phyloP scores from a whole-genome alignment of 106 monocot genomes.

The Phalaenopsis equestris region DNA sequence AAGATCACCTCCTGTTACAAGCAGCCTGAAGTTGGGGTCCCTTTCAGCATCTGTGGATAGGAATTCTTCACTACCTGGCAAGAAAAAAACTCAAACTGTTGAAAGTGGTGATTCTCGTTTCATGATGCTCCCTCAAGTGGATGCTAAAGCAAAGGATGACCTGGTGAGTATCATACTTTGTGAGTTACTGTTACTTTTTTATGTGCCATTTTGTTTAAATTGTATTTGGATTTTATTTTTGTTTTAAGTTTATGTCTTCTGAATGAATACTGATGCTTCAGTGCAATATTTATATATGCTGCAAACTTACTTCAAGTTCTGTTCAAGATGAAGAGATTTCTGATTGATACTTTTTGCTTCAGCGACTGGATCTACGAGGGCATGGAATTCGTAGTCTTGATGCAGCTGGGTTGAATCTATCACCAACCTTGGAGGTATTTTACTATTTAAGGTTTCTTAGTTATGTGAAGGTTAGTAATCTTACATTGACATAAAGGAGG shows the following conservation, averaged over 20 bases:
- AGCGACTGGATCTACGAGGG: constrained; percentile 92
- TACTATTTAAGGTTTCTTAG: not conserved
- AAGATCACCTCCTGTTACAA: constrained; percentile 26
- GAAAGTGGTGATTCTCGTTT: constrained; percentile 55
- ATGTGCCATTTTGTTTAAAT: not conserved
- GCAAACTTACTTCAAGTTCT: not conserved
- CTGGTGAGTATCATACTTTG: constrained; percentile 32
- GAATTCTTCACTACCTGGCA: constrained; percentile 26
- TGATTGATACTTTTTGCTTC: constrained; percentile 17
- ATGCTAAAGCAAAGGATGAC: constrained; percentile 74
- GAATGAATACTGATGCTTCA: not conserved
- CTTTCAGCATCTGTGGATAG: constrained; percentile 41
- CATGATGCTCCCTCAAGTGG: constrained; percentile 89
- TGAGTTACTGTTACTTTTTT: not conserved
- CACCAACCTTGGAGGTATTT: constrained; percentile 75
- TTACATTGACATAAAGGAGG: not conserved
- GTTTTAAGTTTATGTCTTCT: not conserved
- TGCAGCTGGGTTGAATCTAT: constrained; percentile 56
- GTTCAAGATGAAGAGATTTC: not conserved
- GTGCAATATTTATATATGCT: not conserved
- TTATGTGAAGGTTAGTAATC: not conserved
- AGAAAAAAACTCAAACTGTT: constrained; percentile 39
- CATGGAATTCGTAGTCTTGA: constrained; percentile 71
- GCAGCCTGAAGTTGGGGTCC: constrained; percentile 36
- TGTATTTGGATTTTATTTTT: not conserved